These are phyloP conservation scores for Sarocladiaceae sp. DNA, from an alignment of 2,329 filamentous ascomycete genomes.

Conservation along the genomic window DNA sequence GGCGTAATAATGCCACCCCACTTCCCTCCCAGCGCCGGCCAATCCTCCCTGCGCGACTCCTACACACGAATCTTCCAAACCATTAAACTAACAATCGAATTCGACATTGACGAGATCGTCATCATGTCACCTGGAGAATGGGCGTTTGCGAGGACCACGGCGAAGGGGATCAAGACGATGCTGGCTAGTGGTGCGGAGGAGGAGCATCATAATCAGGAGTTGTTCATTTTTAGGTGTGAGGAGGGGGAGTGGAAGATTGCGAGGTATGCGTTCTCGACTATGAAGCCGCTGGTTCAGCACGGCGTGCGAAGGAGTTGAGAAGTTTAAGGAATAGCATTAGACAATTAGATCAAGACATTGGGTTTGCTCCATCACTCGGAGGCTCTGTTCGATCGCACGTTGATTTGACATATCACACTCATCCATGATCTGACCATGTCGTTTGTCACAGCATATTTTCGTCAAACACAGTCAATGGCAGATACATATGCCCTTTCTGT, in stretches of 20 bases:
- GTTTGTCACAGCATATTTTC: too few species aligned
- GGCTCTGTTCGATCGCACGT: too few species aligned
- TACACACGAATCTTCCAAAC: slow-evolving; percentile 17
- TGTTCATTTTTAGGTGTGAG: slow-evolving; percentile 17
- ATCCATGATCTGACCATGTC: too few species aligned
- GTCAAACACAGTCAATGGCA: too few species aligned
- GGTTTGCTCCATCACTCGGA: too few species aligned
- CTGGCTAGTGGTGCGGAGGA: slow-evolving; percentile 14
- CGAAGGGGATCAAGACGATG: slow-evolving; percentile 18
- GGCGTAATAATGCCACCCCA: slow-evolving; percentile 21
- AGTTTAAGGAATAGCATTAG: not conserved
- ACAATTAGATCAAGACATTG: too few species aligned
- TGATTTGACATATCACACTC: too few species aligned
- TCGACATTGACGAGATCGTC: slow-evolving; percentile 15
- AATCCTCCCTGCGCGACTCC: slow-evolving; percentile 13
- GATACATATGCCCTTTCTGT: too few species aligned
- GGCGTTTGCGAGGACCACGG: slow-evolving; percentile 18
- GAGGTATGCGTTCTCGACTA: slow-evolving; percentile 18
- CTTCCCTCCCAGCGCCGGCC: slow-evolving; percentile 15
- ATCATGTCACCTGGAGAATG: slow-evolving; percentile 16
- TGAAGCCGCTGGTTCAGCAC: slow-evolving; percentile 18
- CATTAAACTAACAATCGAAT: slow-evolving; percentile 14
- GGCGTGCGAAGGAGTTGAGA: slow-evolving; percentile 11
- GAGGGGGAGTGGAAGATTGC: slow-evolving; percentile 17
- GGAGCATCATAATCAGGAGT: slow-evolving; percentile 17